Evolutionary conservation across 2,329 filamentous ascomycete genomes (phyloP).

Genomic region (Akanthomyces muscarius): DNA sequence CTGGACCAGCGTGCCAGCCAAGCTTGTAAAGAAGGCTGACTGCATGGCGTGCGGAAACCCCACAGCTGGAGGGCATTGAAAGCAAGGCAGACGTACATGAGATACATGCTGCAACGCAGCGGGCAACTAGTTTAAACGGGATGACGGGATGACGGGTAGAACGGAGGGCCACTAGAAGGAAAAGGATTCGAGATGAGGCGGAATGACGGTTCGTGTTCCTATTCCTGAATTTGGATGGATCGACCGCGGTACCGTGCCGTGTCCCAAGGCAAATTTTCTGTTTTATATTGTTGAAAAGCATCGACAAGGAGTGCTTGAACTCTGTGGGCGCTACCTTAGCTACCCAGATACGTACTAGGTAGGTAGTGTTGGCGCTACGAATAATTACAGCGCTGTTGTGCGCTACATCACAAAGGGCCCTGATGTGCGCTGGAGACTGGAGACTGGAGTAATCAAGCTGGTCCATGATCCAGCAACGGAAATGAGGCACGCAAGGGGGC

Average conservation of each 20-base stretch:
- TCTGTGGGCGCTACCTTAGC: background rate
- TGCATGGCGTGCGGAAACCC: background rate
- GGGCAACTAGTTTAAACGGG: background rate
- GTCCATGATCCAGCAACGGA: background rate
- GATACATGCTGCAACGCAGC: too few relatives aligned
- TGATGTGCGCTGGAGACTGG: background rate
- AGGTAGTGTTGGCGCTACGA: background rate
- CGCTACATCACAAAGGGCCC: too few relatives aligned
- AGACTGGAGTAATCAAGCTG: too few relatives aligned
- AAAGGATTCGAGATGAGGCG: background rate
- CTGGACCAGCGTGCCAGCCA: background rate
- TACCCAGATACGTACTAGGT: too few relatives aligned
- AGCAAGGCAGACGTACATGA: background rate
- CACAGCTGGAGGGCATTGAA: background rate
- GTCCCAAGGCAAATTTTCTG: too few relatives aligned
- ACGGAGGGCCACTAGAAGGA: background rate
- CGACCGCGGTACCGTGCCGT: too few relatives aligned
- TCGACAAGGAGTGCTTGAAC: background rate
- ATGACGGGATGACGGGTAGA: background rate
- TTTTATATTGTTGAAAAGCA: background rate
- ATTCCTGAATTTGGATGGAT: background rate
- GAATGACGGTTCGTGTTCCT: background rate
- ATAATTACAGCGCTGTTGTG: too few relatives aligned
- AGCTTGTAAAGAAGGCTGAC: background rate
- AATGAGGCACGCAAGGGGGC: conserved; percentile 7